Evolutionary conservation across 2,329 filamentous ascomycete genomes (phyloP).

Genomic region (Dactylella cylindrospora): DNA sequence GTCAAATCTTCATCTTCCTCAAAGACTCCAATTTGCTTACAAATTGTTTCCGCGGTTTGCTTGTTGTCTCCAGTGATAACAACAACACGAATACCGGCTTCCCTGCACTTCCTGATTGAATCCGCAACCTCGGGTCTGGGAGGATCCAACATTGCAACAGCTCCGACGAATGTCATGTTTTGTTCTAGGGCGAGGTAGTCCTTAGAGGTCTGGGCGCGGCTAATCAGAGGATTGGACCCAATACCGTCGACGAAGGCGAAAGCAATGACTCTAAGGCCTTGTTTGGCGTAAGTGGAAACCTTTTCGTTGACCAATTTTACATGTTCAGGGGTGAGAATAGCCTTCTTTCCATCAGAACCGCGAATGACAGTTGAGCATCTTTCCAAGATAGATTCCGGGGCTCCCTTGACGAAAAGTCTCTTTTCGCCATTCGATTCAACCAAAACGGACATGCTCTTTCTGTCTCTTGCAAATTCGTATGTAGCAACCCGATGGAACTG

Average conservation of each 20-base stretch:
- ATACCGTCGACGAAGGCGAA: conserved; percentile 81
- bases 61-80: conserved; percentile 98
- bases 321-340: conserved; percentile 70
- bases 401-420: conserved; percentile 85
- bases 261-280: conserved; percentile 90
- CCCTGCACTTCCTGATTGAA: conserved; percentile 84
- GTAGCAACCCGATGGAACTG: conserved; percentile 75
- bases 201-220: conserved; percentile 74
- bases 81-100: conserved; percentile 92
- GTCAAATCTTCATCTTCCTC: conserved; percentile 74
- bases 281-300: conserved; percentile 85
- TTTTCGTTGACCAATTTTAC: conserved; percentile 72
- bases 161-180: conserved; percentile 87
- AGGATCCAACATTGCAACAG: conserved; percentile 95
- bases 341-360: conserved; percentile 75
- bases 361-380: conserved; percentile 81
- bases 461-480: conserved; percentile 94
- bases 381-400: conserved; percentile 90
- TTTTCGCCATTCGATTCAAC: conserved; percentile 69
- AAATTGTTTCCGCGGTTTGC: conserved; percentile 96
- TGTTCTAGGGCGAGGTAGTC: conserved; percentile 89
- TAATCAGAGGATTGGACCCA: conserved; percentile 67
- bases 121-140: conserved; percentile 85
- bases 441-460: conserved; percentile 98
- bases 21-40: conserved; percentile 94